Base-by-base conservation (phyloP, 2,329 filamentous ascomycete genomes). In the Uncinocarpus reesii region DNA sequence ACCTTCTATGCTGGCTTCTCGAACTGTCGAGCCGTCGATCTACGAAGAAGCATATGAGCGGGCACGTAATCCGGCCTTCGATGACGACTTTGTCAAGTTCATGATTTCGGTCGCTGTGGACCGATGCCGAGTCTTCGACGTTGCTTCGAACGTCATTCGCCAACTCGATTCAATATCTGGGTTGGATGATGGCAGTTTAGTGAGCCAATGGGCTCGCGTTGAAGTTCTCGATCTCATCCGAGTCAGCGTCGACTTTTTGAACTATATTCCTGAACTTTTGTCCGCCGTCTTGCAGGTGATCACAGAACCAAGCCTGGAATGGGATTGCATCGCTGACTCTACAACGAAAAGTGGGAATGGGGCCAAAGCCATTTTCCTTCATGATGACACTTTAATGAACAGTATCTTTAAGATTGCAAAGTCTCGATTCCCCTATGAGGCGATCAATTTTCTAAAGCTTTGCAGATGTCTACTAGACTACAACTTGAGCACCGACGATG, bases 341-440 rank as follows among this genome's bases (percentile, higher is more conserved):
- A 47, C 52, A 7, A 50, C 57, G 16, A 54, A 54, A 29, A 48
- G 55, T 42, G 50, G 53, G 15, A 62, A 55, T 34, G 64, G 67
- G 36, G 65, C 76, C 57, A 63, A 68, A n/a, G 63, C 65, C n/a
- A 66, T 68, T 16, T 78, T 83, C 53, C 65, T 81, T 20, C 66
- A 73, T 15, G 78, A 85, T 53, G 63, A 71, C 16, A 59, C 71
- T 5, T 65, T 87, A 15, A 72, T 83, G 59, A 72, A 69, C 23
- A 63, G 65, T 15, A 65, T 84, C 53, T 78, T 94, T 26, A 71
- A 77, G 42, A 77, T 84, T 60, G 80, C 89, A 5, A 75, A 83
- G 36, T 76, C 78, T 52, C 81, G 90, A 48, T 95, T 88, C 60
- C 90, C 90, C 0, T 90, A 86, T 63, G 90, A 95, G 65, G 81